phyloP scores from a whole-genome alignment of 2,329 filamentous ascomycete species.

The Tolypocladium amazonense region DNA sequence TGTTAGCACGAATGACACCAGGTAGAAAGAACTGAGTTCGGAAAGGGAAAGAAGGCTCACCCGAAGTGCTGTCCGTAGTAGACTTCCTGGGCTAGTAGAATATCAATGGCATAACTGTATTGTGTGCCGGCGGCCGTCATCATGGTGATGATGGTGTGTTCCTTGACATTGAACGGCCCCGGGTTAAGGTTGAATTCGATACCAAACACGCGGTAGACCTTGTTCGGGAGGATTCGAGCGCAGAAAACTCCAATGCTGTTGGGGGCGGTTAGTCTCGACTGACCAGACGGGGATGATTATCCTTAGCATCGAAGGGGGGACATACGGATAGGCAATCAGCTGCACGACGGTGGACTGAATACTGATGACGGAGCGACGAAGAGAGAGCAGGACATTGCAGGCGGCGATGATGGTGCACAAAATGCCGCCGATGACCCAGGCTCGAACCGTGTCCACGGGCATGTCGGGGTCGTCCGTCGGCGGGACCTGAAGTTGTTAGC shows the following conservation, averaged over 20 bases:
- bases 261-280: background rate
- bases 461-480: constrained; percentile 37
- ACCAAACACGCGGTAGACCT: constrained; percentile 19
- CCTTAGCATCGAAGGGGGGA: background rate
- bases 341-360: constrained; percentile 45
- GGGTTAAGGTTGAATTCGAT: constrained; percentile 24
- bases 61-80: constrained; percentile 42
- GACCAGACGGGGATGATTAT: background rate
- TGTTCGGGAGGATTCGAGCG: constrained; percentile 19
- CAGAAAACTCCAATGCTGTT: constrained; percentile 19
- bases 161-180: constrained; percentile 32
- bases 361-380: constrained; percentile 36
- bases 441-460: constrained; percentile 47
- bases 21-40: background rate
- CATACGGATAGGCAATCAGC: constrained; percentile 38
- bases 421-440: constrained; percentile 46
- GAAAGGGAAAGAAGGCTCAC: background rate
- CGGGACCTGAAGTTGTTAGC: background rate
- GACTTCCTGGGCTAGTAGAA: constrained; percentile 28
- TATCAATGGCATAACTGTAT: constrained; percentile 26
- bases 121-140: constrained; percentile 26
- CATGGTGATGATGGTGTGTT: constrained; percentile 37
- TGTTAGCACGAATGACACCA: background rate
- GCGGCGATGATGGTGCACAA: constrained; percentile 47
- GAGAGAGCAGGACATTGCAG: constrained; percentile 42